phyloP scores from a whole-genome alignment of 192 early-diverging fungal genomes.

The Mortierella alpina region DNA sequence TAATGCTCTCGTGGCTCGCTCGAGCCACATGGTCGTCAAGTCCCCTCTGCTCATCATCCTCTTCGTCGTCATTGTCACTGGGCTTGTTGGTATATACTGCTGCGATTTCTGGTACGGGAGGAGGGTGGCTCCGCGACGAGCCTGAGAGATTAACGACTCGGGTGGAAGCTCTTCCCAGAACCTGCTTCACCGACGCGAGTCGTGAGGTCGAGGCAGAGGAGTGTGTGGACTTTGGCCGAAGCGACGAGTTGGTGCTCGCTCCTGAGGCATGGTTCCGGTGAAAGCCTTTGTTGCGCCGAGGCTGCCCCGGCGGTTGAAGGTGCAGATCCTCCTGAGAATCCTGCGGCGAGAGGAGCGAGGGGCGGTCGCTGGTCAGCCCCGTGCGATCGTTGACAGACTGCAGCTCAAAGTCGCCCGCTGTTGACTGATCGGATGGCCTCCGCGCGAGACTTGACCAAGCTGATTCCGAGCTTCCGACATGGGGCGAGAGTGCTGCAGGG shows the following conservation, averaged over 20 bases:
- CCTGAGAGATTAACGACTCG: slow-evolving; percentile 39
- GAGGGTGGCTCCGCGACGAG: slow-evolving; percentile 15
- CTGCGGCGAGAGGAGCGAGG: background rate
- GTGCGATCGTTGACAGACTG: slow-evolving; percentile 38
- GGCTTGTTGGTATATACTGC: background rate
- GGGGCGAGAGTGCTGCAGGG: slow-evolving; percentile 9
- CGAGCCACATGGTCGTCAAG: background rate
- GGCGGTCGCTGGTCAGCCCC: slow-evolving; percentile 11
- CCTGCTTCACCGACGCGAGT: slow-evolving; percentile 28
- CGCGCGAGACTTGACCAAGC: slow-evolving; percentile 40
- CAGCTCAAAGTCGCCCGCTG: slow-evolving; percentile 36
- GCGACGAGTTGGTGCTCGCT: slow-evolving; percentile 9
- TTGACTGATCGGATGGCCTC: slow-evolving; percentile 23
- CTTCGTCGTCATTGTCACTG: background rate
- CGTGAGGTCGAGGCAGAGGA: slow-evolving; percentile 16
- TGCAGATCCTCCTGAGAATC: slow-evolving; percentile 27
- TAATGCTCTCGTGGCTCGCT: background rate
- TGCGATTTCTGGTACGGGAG: background rate
- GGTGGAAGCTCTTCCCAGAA: slow-evolving; percentile 38
- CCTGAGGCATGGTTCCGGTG: slow-evolving; percentile 13
- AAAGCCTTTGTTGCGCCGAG: slow-evolving; percentile 19
- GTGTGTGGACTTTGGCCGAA: slow-evolving; percentile 10
- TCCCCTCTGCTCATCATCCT: background rate
- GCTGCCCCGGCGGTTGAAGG: slow-evolving; percentile 10
- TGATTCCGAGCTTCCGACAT: background rate